Base-by-base conservation (phyloP, 2,329 filamentous ascomycete genomes). In the Fusarium sublunatum region DNA sequence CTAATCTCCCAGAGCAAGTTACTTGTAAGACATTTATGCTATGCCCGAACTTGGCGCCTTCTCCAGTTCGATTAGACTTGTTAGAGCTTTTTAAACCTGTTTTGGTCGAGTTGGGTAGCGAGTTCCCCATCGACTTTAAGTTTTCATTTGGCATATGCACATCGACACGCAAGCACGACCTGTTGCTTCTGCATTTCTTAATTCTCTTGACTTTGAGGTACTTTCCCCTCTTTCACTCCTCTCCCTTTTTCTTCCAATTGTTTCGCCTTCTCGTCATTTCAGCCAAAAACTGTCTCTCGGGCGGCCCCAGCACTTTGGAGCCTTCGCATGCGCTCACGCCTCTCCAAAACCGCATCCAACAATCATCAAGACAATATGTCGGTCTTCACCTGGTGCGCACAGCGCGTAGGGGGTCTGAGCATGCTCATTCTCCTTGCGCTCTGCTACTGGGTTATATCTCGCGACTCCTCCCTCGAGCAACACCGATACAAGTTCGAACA, bases 401-500 rank as follows among this genome's bases (percentile, higher is more conserved):
- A 80, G 69, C 79, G 85, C 64, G 79, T 78, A 29, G 84, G 84
- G 55, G 85, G 84, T 51, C 70, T 87, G 59, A 84, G 82, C 64
- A 84, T 86, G 78, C 72, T 86, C 25, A 71, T 72, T 35, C 73
- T 85, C 49, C 63, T 83, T 53, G 69, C 68, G 36, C 78, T 87
- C 53, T 82, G 80, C 67, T 86, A 82, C 74, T 86, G 79, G 77
- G 83, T 86, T 39, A 81, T 87, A 61, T 81, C 80, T 13, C 77
- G 75, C 54, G 84, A 86, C 73, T 76, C 79, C 24, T 76, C 76
- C 12, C 72, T 75, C 29, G 75, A 79, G 46, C 75, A 75, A 42
- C 76, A 81, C 70, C 77, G 75, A 69, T 81, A 79, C 74, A 77
- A 78, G 60, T 75, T 77, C 73, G 72, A 76, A 61, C 77, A 79